Conservation (phyloP, 495 filamentous ascomycete species). For the Penicillium subrubescens region DNA sequence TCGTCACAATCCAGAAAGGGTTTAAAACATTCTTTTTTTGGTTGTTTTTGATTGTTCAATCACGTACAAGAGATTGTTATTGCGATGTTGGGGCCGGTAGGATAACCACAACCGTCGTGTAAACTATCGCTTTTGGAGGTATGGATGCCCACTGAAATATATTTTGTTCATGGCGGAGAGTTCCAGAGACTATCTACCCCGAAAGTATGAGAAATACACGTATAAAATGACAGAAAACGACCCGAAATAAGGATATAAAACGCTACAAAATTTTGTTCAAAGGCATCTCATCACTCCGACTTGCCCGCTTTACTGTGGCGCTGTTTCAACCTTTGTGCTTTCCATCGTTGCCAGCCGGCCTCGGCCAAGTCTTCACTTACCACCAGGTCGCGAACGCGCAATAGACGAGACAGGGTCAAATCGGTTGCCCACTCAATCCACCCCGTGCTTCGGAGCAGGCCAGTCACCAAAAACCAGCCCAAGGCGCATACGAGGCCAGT, state of each 20-base stretch:
- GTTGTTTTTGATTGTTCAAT: no score
- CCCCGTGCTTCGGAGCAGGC: slow-evolving; percentile 58
- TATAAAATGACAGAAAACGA: not conserved
- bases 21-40: not conserved
- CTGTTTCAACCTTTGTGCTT: slow-evolving; percentile 49
- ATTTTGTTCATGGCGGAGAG: no score
- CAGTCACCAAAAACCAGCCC: slow-evolving; percentile 76
- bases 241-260: not conserved
- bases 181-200: no score
- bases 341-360: slow-evolving; percentile 93
- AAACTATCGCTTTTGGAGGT: no score
- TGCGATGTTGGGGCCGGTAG: no score
- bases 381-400: slow-evolving; percentile 80
- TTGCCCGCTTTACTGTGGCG: slow-evolving; percentile 34
- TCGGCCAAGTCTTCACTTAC: slow-evolving; percentile 88
- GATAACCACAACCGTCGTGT: no score
- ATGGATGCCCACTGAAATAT: no score
- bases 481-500: slow-evolving; percentile 74
- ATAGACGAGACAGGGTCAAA: slow-evolving; percentile 59
- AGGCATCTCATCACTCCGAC: slow-evolving; percentile 26
- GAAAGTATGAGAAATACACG: not conserved
- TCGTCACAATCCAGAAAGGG: rapidly evolving
- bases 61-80: no score
- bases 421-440: slow-evolving; percentile 77
- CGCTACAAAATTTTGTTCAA: not conserved